Conservation (phyloP, 257 asterid species). For the Solanum boliviense region DNA sequence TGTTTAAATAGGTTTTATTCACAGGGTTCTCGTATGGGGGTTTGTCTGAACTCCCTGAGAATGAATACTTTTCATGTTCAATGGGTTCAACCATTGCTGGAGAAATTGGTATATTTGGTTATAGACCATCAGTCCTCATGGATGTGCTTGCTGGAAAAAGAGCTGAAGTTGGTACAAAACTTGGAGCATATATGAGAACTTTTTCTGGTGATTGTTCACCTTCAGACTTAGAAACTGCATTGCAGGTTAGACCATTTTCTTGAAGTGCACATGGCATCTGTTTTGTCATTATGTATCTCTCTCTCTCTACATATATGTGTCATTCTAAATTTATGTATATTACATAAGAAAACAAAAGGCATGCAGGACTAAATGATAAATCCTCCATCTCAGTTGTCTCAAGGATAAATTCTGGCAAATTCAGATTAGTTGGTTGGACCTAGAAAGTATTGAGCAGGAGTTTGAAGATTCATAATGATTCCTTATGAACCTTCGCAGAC, state of each 20-base stretch:
- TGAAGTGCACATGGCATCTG: background rate
- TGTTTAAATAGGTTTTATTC: conserved; percentile 74
- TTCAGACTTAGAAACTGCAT: conserved; percentile 88
- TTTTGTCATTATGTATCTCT: background rate
- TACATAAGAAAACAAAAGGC: background rate
- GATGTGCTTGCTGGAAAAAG: conserved; percentile 99
- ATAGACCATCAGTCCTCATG: conserved; percentile 78
- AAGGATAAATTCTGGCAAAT: background rate
- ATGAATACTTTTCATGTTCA: conserved; percentile 81
- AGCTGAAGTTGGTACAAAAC: conserved; percentile 85
- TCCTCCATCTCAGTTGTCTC: background rate
- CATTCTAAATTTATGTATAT: background rate
- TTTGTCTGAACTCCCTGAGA: conserved; percentile 82
- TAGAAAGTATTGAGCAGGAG: background rate
- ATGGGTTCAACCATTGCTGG: conserved; percentile 98
- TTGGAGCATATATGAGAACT: conserved; percentile 94
- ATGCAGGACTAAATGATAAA: background rate
- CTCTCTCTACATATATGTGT: background rate
- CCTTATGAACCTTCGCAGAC: background rate
- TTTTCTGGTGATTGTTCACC: conserved; percentile 97
- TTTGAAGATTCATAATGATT: background rate
- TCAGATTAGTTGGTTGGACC: background rate
- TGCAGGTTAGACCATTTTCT: conserved; percentile 53
- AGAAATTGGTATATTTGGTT: conserved; percentile 92
- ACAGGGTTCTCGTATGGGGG: conserved; percentile 95